phyloP scores from a whole-genome alignment of 305 asterid genomes.

The Fraxinus dipetala region DNA sequence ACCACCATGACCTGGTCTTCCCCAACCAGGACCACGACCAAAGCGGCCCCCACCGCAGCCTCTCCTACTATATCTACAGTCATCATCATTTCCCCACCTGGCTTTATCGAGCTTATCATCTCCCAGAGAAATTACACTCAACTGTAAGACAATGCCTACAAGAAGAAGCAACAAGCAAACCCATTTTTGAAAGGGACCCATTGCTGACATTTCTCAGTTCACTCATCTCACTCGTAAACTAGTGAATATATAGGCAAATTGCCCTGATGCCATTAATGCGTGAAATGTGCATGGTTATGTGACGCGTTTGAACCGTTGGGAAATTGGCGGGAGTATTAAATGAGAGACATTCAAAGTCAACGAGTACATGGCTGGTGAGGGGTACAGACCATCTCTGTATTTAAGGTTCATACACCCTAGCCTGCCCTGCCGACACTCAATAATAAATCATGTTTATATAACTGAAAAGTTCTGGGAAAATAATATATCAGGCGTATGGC shows the following conservation, averaged over 20 bases:
- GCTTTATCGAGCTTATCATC: constrained; percentile 37
- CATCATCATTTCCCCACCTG: constrained; percentile 43
- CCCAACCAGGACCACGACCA: constrained; percentile 22
- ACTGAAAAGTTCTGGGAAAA: not conserved
- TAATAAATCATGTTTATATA: too few species aligned
- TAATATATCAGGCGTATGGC: not conserved
- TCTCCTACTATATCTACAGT: constrained; percentile 47
- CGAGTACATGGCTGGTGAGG: not conserved
- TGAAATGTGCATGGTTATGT: constrained; percentile 3
- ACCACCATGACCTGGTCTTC: constrained; percentile 24
- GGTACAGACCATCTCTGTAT: not conserved
- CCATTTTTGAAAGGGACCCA: constrained; percentile 48
- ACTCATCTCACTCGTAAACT: not conserved
- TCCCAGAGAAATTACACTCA: constrained; percentile 35
- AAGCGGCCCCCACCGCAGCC: constrained; percentile 40
- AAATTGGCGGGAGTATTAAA: constrained; percentile 42
- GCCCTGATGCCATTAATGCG: constrained; percentile 32
- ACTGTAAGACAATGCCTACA: constrained; percentile 35
- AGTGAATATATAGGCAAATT: not conserved
- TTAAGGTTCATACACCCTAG: not conserved
- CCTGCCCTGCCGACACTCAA: not conserved
- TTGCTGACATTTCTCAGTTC: constrained; percentile 21
- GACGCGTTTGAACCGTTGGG: constrained; percentile 67
- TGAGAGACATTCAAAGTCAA: constrained; percentile 35
- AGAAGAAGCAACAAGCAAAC: constrained; percentile 31